Base-by-base conservation (phyloP, 345 rosid genomes). In the Cardamine resedifolia region DNA sequence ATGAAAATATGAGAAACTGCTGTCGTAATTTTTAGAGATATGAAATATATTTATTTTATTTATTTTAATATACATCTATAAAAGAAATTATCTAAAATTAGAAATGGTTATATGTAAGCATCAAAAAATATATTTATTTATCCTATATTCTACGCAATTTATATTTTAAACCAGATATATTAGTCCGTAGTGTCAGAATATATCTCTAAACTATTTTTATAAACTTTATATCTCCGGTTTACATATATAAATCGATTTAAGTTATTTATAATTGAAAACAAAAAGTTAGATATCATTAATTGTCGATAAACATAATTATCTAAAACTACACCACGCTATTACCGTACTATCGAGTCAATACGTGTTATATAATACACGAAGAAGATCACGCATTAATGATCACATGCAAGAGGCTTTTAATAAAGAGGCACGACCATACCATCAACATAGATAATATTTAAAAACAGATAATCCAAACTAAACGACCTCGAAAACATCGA, bases 381-480 rank as follows among this genome's bases (percentile, higher is more conserved):
- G 65, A 62, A 7, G 64, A 61, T 69, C 58, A 53, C 59, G 16
- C 71, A 76, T 76, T 69, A 76, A 76, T 62, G 63, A 70, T 63
- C 75, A 76, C 79, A 70, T 70, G 79, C 59, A 56, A 44, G 34
- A 26, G 6, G 41, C 6, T 68, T 27, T 41, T 47, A 59, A 45
- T 18, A 63, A 69, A 55, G 28, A 63, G 53, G 45, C 75, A 76
- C 66, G 75, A 76, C 75, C 75, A 34, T 70, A 69, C 53, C 75
- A 69, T 48, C 53, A 62, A 64, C 58, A 45, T 55, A 55, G 61
- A 70, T 76, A 63, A 70, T 38, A 48, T 76, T 63, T 52, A 19
- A 63, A 70, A 70, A 53, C 21, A 55, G 51, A 56, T 26, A 63
- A 69, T 63, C 51, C 38, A 63, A 76, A 64, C 44, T 47, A 63